Percentiles rank a stretch among this genome's conserved stretches.
phyloP scores from a whole-genome alignment of 805 yeast species.

The Candida qinlingensis region DNA sequence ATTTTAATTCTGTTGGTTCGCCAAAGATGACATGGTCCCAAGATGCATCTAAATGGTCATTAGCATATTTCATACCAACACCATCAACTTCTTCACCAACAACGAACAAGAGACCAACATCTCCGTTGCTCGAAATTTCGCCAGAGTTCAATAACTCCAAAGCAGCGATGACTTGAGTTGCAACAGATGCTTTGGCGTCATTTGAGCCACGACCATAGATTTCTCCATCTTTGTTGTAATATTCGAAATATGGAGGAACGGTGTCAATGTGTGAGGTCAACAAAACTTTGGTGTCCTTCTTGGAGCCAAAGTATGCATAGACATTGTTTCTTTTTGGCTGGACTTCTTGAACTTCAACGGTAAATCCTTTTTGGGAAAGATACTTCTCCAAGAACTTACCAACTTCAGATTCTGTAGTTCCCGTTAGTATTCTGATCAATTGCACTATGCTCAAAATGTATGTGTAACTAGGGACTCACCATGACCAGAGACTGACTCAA shows the following conservation, averaged over 20 bases:
- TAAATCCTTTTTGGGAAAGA: conserved; percentile 34
- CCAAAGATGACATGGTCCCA: conserved; percentile 68
- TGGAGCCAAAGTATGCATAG: conserved; percentile 44
- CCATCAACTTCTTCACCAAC: conserved; percentile 73
- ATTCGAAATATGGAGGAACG: conserved; percentile 61
- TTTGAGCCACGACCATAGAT: conserved; percentile 64
- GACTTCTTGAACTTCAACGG: conserved; percentile 42
- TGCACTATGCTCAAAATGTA: background rate
- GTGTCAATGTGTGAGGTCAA: conserved; percentile 68
- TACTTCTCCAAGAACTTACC: conserved; percentile 14
- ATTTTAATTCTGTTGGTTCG: conserved; percentile 66
- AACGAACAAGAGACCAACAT: conserved; percentile 53
- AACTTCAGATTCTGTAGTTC: conserved; percentile 13
- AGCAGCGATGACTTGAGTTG: conserved; percentile 53
- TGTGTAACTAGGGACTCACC: background rate
- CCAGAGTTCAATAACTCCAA: conserved; percentile 38
- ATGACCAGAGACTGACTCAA: conserved; percentile 18
- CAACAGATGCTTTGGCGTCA: conserved; percentile 71
- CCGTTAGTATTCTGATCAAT: background rate
- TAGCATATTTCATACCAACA: conserved; percentile 50
- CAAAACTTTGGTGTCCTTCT: conserved; percentile 39
- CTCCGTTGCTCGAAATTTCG: conserved; percentile 40
- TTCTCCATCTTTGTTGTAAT: conserved; percentile 37
- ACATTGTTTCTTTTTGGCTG: conserved; percentile 39
- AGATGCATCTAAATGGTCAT: conserved; percentile 27